These are phyloP conservation scores for Oidiodendron maius DNA, from an alignment of 495 filamentous ascomycete genomes.

Conservation along the genomic window DNA sequence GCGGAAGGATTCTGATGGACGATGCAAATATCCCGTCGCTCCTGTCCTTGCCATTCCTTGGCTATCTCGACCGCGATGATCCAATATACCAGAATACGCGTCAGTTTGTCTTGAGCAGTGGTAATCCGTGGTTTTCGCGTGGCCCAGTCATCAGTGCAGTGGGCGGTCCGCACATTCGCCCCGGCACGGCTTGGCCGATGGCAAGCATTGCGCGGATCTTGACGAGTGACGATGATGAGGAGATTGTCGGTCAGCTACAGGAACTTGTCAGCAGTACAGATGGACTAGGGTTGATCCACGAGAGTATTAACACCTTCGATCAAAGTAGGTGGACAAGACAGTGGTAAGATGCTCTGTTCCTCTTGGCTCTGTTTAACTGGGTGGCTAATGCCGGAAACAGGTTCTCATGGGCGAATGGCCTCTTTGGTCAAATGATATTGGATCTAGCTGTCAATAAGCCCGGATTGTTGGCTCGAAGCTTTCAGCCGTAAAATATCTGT, in stretches of 20 bases:
- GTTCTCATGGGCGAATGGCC: conserved; percentile 62
- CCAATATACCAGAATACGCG: conserved; percentile 79
- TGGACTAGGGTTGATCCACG: conserved; percentile 75
- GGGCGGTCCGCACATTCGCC: conserved; percentile 75
- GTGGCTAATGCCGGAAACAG: no score
- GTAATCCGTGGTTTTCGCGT: conserved; percentile 83
- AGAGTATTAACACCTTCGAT: conserved; percentile 67
- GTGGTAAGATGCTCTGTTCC: no score
- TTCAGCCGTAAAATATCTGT: neutral
- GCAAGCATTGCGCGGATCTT: conserved; percentile 81
- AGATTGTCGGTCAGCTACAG: conserved; percentile 65
- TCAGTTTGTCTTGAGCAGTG: conserved; percentile 73
- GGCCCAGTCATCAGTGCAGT: conserved; percentile 78
- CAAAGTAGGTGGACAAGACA: conserved; percentile 47
- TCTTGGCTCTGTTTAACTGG: no score
- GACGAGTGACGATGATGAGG: conserved; percentile 65
- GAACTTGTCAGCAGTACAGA: conserved; percentile 66
- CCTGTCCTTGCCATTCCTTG: conserved; percentile 80
- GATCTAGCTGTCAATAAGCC: conserved; percentile 44
- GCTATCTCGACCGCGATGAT: conserved; percentile 57
- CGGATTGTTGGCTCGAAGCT: no score
- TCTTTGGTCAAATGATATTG: conserved; percentile 60
- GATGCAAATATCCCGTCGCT: conserved; percentile 94
- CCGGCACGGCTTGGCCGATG: conserved; percentile 92
- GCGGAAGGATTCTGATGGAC: conserved; percentile 87